Percentiles rank a stretch among this genome's conserved stretches.
Conservation (phyloP, 139 green algal species). For the Bryopsis sp. region DNA sequence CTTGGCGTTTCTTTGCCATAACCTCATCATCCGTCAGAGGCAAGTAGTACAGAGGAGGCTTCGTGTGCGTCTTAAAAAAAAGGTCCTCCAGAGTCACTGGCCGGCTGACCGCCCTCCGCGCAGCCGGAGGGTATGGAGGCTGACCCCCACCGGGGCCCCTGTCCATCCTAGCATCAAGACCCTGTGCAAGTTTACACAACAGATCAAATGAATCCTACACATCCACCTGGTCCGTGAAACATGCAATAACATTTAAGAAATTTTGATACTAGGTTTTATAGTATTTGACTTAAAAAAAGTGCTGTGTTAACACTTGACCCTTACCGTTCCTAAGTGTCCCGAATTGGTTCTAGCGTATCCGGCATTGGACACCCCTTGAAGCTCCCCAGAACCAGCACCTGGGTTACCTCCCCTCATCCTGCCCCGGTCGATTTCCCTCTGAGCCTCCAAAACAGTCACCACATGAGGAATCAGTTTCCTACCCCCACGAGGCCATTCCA, state of each 20-base stretch:
- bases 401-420: background rate
- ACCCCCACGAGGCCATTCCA: slow-evolving; percentile 39
- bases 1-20: slow-evolving; percentile 27
- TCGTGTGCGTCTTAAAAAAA: slow-evolving; percentile 65
- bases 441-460: slow-evolving; percentile 36
- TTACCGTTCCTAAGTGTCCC: background rate
- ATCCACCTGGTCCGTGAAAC: too few species aligned
- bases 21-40: slow-evolving; percentile 63
- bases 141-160: background rate
- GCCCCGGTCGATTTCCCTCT: slow-evolving; percentile 34
- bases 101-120: slow-evolving; percentile 6
- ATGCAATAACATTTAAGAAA: too few species aligned
- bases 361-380: background rate
- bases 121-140: slow-evolving; percentile 3
- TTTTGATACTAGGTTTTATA: too few species aligned
- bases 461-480: slow-evolving; percentile 38
- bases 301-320: background rate
- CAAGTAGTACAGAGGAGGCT: slow-evolving; percentile 74
- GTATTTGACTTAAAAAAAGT: too few species aligned
- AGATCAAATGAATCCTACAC: too few species aligned
- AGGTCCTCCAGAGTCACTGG: slow-evolving; percentile 51
- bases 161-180: slow-evolving; percentile 2
- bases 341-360: background rate
- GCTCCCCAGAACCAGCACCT: background rate
- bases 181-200: too few species aligned